Conservation (phyloP, 2,329 filamentous ascomycete genomes). For the Aaosphaeria pasadenensis region DNA sequence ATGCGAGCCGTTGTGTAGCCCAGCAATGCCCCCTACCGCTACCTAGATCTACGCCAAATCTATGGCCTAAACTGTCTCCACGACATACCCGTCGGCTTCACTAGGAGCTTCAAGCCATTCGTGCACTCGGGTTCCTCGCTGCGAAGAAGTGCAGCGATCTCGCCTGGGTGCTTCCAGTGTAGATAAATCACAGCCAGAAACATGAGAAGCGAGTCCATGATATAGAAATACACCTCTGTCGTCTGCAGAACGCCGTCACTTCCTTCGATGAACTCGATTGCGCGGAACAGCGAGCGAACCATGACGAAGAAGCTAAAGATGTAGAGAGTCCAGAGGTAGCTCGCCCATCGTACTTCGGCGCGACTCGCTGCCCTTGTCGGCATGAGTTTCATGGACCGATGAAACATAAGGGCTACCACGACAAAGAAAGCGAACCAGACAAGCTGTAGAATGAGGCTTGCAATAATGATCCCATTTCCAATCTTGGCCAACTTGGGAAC, state of each 20-base stretch:
- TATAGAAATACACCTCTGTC: slow-evolving; percentile 41
- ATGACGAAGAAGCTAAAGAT: slow-evolving; percentile 45
- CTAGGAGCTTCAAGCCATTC: no score
- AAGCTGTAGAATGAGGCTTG: slow-evolving; percentile 47
- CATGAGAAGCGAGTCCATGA: slow-evolving; percentile 47
- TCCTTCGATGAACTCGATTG: slow-evolving; percentile 49
- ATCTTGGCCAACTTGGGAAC: slow-evolving; percentile 3
- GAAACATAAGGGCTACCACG: slow-evolving; percentile 14
- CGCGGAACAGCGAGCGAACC: slow-evolving; percentile 47
- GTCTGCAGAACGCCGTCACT: slow-evolving; percentile 28
- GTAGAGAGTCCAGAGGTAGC: slow-evolving; percentile 45
- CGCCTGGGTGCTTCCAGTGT: neutral
- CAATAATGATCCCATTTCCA: slow-evolving; percentile 45
- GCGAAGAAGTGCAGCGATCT: no score
- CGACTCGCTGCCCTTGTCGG: neutral
- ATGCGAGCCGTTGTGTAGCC: no score
- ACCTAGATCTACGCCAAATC: no score
- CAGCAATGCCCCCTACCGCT: no score
- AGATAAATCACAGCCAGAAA: slow-evolving; percentile 37
- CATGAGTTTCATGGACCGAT: slow-evolving; percentile 8
- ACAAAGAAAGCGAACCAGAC: slow-evolving; percentile 50
- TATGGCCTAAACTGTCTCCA: no score
- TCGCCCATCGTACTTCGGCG: slow-evolving; percentile 19
- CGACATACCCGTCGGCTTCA: no score
- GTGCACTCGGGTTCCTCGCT: no score